These are phyloP conservation scores for Aureobasidium sp. DNA, from an alignment of 2,329 filamentous ascomycete genomes.

Conservation along the genomic window DNA sequence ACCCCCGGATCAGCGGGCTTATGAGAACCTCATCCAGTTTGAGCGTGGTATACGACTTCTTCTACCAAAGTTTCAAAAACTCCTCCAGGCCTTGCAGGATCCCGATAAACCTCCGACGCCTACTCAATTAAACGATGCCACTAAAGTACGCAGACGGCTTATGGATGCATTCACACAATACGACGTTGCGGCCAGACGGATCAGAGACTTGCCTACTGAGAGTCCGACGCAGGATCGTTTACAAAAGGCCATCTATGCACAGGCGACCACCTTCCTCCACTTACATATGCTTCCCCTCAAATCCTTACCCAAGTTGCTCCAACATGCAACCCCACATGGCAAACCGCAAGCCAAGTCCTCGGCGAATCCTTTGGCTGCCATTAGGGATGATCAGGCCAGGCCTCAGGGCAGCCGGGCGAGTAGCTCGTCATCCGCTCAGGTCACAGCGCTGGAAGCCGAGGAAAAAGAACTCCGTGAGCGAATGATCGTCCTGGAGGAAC, in stretches of 20 bases:
- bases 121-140: slow-evolving; percentile 73
- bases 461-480: slow-evolving; percentile 75
- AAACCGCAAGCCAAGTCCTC: slow-evolving; percentile 20
- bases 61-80: slow-evolving; percentile 75
- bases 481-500: slow-evolving; percentile 81
- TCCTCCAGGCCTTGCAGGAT: slow-evolving; percentile 66
- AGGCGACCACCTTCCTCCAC: slow-evolving; percentile 77
- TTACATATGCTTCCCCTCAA: slow-evolving; percentile 83
- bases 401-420: slow-evolving; percentile 44
- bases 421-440: slow-evolving; percentile 44
- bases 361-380: slow-evolving; percentile 47
- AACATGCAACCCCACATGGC: slow-evolving; percentile 51
- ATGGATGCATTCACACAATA: slow-evolving; percentile 88
- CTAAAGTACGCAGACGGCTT: slow-evolving; percentile 80
- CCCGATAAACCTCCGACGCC: slow-evolving; percentile 58
- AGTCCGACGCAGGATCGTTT: slow-evolving; percentile 66
- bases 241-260: slow-evolving; percentile 74
- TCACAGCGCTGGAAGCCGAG: slow-evolving; percentile 68
- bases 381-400: slow-evolving; percentile 43
- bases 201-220: slow-evolving; percentile 69
- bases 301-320: slow-evolving; percentile 41
- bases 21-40: slow-evolving; percentile 78
- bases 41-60: slow-evolving; percentile 78
- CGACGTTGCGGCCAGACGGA: slow-evolving; percentile 69
- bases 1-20: slow-evolving; percentile 70